Percentiles rank a stretch among this genome's conserved stretches.
These are phyloP conservation scores for Penicillium dipodomyicola DNA, from an alignment of 495 filamentous ascomycete species.

Conservation along the genomic window DNA sequence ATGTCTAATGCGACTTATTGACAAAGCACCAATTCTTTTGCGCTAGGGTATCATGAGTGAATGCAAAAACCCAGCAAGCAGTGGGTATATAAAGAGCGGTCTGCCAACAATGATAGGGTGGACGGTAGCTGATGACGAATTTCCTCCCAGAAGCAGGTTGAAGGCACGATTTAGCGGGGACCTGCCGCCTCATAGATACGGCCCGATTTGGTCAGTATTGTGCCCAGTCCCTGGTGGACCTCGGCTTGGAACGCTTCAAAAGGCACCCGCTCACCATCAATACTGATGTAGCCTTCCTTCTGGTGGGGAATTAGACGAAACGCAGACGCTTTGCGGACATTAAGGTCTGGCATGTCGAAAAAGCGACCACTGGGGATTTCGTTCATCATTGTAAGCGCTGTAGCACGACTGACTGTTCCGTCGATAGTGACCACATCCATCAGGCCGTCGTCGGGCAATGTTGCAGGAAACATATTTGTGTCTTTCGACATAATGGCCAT, in stretches of 20 bases:
- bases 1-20: slow-evolving; percentile 2
- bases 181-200: slow-evolving; percentile 72
- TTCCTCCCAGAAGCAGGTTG: background rate
- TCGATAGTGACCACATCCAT: slow-evolving; percentile 81
- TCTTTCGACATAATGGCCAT: slow-evolving; percentile 90
- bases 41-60: slow-evolving; percentile 39
- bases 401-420: slow-evolving; percentile 65
- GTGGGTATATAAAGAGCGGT: slow-evolving; percentile 11
- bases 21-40: slow-evolving; percentile 22
- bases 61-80: slow-evolving; percentile 20
- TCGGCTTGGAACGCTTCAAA: slow-evolving; percentile 90
- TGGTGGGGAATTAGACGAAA: slow-evolving; percentile 78
- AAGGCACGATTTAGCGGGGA: slow-evolving; percentile 26
- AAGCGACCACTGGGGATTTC: slow-evolving; percentile 68
- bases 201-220: slow-evolving; percentile 69
- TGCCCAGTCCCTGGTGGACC: slow-evolving; percentile 80
- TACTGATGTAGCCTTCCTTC: slow-evolving; percentile 79
- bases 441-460: slow-evolving; percentile 79
- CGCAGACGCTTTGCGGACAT: slow-evolving; percentile 75
- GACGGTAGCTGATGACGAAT: background rate
- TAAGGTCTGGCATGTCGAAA: slow-evolving; percentile 74
- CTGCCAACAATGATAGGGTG: background rate
- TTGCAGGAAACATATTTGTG: slow-evolving; percentile 82
- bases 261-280: slow-evolving; percentile 85
- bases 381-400: slow-evolving; percentile 63